Evolutionary conservation across 2,329 filamentous ascomycete genomes (phyloP).

Genomic region (Xylaria hypoxylon): DNA sequence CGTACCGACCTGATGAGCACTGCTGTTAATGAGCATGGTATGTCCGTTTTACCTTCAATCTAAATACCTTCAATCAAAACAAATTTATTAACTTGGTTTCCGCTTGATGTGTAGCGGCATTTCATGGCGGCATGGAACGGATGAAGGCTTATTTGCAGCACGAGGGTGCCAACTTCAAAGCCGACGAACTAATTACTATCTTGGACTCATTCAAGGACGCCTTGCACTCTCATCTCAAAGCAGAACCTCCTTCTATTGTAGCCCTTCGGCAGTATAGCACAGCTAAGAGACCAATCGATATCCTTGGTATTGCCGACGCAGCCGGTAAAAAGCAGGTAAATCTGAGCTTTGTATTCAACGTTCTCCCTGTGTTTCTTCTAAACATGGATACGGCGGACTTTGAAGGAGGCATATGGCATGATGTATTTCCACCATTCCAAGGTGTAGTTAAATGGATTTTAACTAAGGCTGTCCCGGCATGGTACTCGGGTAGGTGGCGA

Average conservation of each 20-base stretch:
- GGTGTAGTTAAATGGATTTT: constrained; percentile 32
- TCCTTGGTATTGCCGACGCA: constrained; percentile 39
- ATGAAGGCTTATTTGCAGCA: constrained; percentile 35
- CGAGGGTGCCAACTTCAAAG: constrained; percentile 22
- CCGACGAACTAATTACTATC: constrained; percentile 34
- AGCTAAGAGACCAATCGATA: constrained; percentile 40
- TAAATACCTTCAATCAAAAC: background rate
- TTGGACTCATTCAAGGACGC: constrained; percentile 43
- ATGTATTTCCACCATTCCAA: constrained; percentile 39
- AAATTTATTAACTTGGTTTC: background rate
- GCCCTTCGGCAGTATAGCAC: constrained; percentile 42
- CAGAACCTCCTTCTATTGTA: constrained; percentile 41
- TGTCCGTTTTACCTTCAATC: too few relatives aligned
- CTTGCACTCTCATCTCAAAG: constrained; percentile 37
- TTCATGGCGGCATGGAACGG: constrained; percentile 37
- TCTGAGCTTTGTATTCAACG: constrained; percentile 41
- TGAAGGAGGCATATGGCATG: constrained; percentile 45
- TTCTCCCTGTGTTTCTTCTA: constrained; percentile 42
- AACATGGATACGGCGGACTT: constrained; percentile 45
- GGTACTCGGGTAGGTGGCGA: constrained; percentile 42
- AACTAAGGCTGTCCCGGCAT: constrained; percentile 36
- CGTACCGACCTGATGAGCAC: constrained; percentile 36
- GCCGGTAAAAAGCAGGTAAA: constrained; percentile 42
- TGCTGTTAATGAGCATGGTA: constrained; percentile 38
- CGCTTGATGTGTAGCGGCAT: constrained; percentile 19